A percentile compares a stretch with the other conserved stretches of the same genome.
Evolutionary conservation across 805 yeast species (phyloP).

Genomic region (Zygosaccharomyces kombuchaensis): DNA sequence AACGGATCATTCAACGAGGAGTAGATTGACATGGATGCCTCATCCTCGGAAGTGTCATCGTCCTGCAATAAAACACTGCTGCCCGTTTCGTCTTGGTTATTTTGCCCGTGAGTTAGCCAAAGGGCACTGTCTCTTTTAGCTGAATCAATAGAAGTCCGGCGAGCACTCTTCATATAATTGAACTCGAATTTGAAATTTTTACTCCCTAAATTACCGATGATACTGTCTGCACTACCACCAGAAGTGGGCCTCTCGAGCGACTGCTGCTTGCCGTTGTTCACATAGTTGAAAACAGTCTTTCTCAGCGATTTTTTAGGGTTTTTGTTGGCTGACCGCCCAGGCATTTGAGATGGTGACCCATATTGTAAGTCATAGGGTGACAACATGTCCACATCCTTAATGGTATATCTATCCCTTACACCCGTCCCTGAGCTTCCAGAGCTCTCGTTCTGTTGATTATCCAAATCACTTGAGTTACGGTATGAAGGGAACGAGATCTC

Average conservation of each 20-base stretch:
- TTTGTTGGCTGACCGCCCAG: slow-evolving; percentile 7
- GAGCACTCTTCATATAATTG: slow-evolving; percentile 21
- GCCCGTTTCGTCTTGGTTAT: slow-evolving; percentile 8
- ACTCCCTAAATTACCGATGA: slow-evolving; percentile 27
- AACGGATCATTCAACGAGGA: slow-evolving; percentile 44
- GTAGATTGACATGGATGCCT: slow-evolving; percentile 63
- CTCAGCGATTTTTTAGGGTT: slow-evolving; percentile 20
- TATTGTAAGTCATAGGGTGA: slow-evolving; percentile 13
- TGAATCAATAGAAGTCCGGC: slow-evolving; percentile 7
- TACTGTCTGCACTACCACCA: slow-evolving; percentile 15
- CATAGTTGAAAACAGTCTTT: slow-evolving; percentile 29
- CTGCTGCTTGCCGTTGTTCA: slow-evolving; percentile 15
- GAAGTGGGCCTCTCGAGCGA: slow-evolving; percentile 12
- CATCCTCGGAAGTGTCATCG: slow-evolving; percentile 46
- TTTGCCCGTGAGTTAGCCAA: not conserved
- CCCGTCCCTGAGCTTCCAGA: slow-evolving; percentile 11
- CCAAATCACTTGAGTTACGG: slow-evolving; percentile 4
- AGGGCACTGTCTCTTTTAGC: slow-evolving; percentile 5
- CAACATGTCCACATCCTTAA: slow-evolving; percentile 28
- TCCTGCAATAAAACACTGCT: slow-evolving; percentile 16
- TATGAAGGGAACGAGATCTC: slow-evolving; percentile 51
- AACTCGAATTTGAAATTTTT: slow-evolving; percentile 34
- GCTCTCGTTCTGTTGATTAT: slow-evolving; percentile 10
- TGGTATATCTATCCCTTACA: slow-evolving; percentile 25
- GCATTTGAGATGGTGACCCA: slow-evolving; percentile 9